Percentiles rank a stretch among this genome's conserved stretches.
These are phyloP conservation scores for Monosporascus sp. DNA, from an alignment of 2,329 filamentous ascomycete species.

Conservation along the genomic window DNA sequence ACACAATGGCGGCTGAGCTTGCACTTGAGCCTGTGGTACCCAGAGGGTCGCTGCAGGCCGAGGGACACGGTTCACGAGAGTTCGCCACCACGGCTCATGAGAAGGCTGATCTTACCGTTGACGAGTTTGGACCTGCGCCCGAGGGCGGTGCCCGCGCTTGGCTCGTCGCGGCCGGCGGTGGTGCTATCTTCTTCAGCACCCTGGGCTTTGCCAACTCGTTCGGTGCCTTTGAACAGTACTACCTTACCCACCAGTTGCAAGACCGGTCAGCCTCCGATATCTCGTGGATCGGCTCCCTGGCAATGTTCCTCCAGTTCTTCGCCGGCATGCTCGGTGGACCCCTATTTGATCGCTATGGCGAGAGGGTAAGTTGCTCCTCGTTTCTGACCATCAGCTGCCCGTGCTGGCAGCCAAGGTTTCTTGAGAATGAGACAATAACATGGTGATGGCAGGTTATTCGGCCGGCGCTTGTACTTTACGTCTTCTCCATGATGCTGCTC, in stretches of 20 bases:
- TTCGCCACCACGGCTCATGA: too few relatives aligned
- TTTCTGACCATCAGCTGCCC: too few relatives aligned
- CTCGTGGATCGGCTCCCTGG: slow-evolving; percentile 32
- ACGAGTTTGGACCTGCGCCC: slow-evolving; percentile 8
- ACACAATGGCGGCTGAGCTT: too few relatives aligned
- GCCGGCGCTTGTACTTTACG: slow-evolving; percentile 26
- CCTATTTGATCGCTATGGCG: slow-evolving; percentile 33
- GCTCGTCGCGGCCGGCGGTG: slow-evolving; percentile 18
- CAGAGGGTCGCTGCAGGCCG: too few relatives aligned
- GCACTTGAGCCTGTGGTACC: too few relatives aligned
- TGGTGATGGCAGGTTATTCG: slow-evolving; percentile 30
- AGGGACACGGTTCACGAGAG: too few relatives aligned
- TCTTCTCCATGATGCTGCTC: slow-evolving; percentile 38
- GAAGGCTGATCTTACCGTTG: too few relatives aligned
- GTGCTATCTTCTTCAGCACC: slow-evolving; percentile 23
- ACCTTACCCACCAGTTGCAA: slow-evolving; percentile 20
- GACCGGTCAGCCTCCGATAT: slow-evolving; percentile 22
- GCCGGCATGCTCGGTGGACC: slow-evolving; percentile 24
- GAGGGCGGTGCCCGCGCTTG: slow-evolving; percentile 24
- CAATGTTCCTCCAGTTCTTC: slow-evolving; percentile 24
- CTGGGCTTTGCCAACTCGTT: slow-evolving; percentile 33
- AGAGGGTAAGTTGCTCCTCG: too few relatives aligned
- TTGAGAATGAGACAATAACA: neutral
- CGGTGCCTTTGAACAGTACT: slow-evolving; percentile 31
- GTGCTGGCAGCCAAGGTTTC: too few relatives aligned